These are phyloP conservation scores for Marchantia paleacea DNA, from an alignment of 225 moss, liverwort and hornwort species.

Conservation along the genomic window DNA sequence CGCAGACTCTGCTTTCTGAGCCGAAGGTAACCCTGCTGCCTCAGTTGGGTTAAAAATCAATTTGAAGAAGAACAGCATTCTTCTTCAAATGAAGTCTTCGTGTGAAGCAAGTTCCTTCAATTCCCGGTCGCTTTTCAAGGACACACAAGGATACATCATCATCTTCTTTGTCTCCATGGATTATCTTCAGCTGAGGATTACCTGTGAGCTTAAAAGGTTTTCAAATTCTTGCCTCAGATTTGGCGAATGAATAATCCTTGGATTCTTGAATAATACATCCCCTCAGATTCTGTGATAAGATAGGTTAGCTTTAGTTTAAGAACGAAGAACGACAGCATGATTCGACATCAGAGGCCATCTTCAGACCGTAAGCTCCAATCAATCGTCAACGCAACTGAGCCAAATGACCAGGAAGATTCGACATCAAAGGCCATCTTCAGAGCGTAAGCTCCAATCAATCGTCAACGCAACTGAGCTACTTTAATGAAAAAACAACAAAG, in stretches of 20 bases:
- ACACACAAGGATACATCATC: conserved; percentile 51
- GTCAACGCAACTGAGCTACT: too few species aligned
- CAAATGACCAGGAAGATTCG: too few species aligned
- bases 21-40: background rate
- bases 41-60: conserved; percentile 10
- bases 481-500: too few species aligned
- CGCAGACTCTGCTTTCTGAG: background rate
- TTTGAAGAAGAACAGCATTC: conserved; percentile 71
- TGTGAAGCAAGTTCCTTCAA: conserved; percentile 59
- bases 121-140: conserved; percentile 64
- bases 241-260: conserved; percentile 45
- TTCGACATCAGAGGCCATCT: too few species aligned
- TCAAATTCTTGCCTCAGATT: conserved; percentile 59
- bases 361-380: too few species aligned
- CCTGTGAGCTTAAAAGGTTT: conserved; percentile 57
- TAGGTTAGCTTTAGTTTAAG: background rate
- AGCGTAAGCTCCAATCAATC: too few species aligned
- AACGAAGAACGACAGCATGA: too few species aligned
- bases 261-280: conserved; percentile 26
- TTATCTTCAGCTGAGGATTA: conserved; percentile 44
- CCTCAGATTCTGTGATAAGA: conserved; percentile 65
- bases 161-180: conserved; percentile 66
- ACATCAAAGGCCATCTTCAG: too few species aligned
- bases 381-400: too few species aligned
- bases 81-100: conserved; percentile 45